Base-by-base conservation (phyloP, 192 early-diverging fungal genomes). In the Entrophospora sp. region DNA sequence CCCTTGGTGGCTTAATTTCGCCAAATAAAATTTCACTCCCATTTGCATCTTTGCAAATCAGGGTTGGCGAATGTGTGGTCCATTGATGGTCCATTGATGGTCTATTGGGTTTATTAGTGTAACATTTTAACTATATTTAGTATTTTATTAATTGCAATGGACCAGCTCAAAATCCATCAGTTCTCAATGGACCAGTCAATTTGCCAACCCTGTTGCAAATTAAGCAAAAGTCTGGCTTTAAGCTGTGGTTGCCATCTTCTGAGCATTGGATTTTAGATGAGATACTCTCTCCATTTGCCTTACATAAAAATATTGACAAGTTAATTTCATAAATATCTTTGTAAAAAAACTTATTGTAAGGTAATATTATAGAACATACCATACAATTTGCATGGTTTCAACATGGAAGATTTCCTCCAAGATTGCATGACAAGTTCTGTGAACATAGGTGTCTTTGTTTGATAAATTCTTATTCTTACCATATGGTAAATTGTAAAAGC, bases 391-490 rank as follows among this genome's bases (percentile, higher is more conserved):
- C 6, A 58, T 16, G n/a, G n/a, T 58, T 58, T 58, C 56, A 1
- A 58, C 27, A 59, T 18, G 34, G 35, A 59, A 59, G 28, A 58
- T 58, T 24, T 58, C 34, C 24, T 58, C 56, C 56, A 58, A 58
- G 24, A 58, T 58, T n/a, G 13, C 56, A 58, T 58, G 34, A 36
- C 34, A 58, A 25, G 56, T 58, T 58, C 8, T 58, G 56, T 58
- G 56, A 0, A 58, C 34, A 18, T 58, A 58, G 3, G 56, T 58
- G 24, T 58, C 34, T 25, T 58, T 1, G n/a, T 58, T 58, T 58
- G 56, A 58, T 57, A 58, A 58, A 24, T 58, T 58, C 56, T 58
- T 58, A 13, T 58, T 58, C 24, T 58, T 58, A 58, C 56, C 56
- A 58, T 58, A 58, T 22, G 34, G 56, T 24, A 58, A 58, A 24